phyloP scores from a whole-genome alignment of 768 basidiomycete genomes.

The Daedalea quercina region DNA sequence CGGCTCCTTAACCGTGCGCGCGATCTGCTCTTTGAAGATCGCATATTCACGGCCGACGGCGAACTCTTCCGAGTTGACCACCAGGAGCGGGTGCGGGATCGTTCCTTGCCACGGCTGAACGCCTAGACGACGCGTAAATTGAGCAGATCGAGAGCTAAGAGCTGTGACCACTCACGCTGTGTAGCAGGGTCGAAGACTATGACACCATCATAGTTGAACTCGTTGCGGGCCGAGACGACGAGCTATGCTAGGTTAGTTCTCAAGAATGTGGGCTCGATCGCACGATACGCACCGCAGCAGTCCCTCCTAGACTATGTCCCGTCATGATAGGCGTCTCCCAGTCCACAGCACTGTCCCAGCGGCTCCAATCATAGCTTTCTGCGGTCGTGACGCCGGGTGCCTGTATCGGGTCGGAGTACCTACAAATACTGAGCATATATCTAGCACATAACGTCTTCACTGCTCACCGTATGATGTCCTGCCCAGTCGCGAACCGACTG shows the following conservation, averaged over 20 bases:
- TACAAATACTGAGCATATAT: neutral
- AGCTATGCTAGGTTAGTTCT: conserved; percentile 9
- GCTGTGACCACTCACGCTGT: conserved; percentile 16
- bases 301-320: conserved; percentile 28
- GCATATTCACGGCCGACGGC: conserved; percentile 29
- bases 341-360: conserved; percentile 16
- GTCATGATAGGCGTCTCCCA: conserved; percentile 19
- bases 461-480: neutral
- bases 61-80: conserved; percentile 37
- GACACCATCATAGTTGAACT: conserved; percentile 20
- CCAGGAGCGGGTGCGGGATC: conserved; percentile 28
- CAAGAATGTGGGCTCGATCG: neutral
- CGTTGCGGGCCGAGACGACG: conserved; percentile 17
- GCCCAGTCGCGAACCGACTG: conserved; percentile 5
- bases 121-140: conserved; percentile 19
- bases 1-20: conserved; percentile 6
- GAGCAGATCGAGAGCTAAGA: conserved; percentile 10
- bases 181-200: conserved; percentile 25
- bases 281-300: conserved; percentile 19
- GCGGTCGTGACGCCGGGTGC: neutral
- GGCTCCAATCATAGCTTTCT: conserved; percentile 12
- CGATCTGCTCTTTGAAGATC: conserved; percentile 24
- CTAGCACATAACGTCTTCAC: neutral
- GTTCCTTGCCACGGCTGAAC: conserved; percentile 20
- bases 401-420: neutral